phyloP scores from a whole-genome alignment of 106 monocot genomes.

The Dioscorea zingiberensis region DNA sequence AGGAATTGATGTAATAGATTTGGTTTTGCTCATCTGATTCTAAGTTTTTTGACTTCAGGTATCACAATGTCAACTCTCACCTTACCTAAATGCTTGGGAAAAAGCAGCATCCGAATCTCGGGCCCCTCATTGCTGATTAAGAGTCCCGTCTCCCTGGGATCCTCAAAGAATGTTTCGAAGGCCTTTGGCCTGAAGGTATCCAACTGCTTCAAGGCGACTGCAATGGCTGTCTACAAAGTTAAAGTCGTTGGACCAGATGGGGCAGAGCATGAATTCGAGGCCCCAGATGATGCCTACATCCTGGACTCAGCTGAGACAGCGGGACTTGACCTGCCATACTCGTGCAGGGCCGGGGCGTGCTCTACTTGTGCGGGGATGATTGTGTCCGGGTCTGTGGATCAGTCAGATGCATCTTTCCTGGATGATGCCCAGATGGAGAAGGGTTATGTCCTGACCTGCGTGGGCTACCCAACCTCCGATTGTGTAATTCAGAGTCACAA shows the following conservation, averaged over 20 bases:
- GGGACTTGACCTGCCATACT: conserved; percentile 63
- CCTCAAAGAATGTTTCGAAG: conserved; percentile 14
- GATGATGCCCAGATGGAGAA: conserved; percentile 42
- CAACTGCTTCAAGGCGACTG: conserved; percentile 24
- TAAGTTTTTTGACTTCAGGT: conserved; percentile 4
- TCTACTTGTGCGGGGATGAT: conserved; percentile 69
- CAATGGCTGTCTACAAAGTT: conserved; percentile 60
- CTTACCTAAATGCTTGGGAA: conserved; percentile 15
- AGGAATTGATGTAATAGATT: no score
- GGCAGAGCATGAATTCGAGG: conserved; percentile 47
- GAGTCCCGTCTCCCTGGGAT: conserved; percentile 20
- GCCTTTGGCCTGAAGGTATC: conserved; percentile 29
- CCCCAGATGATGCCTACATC: conserved; percentile 59
- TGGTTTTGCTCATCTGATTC: no score
- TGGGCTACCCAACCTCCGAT: conserved; percentile 58
- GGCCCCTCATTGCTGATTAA: conserved; percentile 9
- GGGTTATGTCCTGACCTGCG: conserved; percentile 62
- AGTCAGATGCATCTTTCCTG: conserved; percentile 76
- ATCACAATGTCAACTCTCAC: conserved; percentile 29
- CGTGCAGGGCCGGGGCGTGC: conserved; percentile 74
- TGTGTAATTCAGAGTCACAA: conserved; percentile 68
- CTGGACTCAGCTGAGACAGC: conserved; percentile 63
- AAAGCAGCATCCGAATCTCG: conserved; percentile 2
- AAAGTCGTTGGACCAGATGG: conserved; percentile 58
- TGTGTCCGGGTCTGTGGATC: conserved; percentile 43